Base-by-base conservation (phyloP, 2,329 filamentous ascomycete genomes). In the Sclerotinia subarctica region DNA sequence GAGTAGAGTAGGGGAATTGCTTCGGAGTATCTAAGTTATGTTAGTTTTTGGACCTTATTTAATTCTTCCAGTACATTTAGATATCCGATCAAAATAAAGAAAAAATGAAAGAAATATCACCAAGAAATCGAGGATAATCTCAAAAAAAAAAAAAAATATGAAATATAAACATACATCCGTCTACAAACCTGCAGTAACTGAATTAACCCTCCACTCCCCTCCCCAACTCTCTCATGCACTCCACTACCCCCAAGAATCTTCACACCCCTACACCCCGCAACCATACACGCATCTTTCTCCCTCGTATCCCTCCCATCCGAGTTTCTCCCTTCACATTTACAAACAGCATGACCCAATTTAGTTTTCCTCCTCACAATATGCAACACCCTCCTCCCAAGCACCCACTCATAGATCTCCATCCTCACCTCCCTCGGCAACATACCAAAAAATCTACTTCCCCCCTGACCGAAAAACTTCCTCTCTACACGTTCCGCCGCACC, bases 1-100 rank as follows among this genome's bases (percentile, higher is more conserved):
- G 65, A 68, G 59, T 75, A 75, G n/a, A 75, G 69, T 5, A 74
- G 62, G 19, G 67, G 24, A 19, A 74, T 69, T 58, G 72, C 72
- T 46, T 74, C 71, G 10, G 69, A 60, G 32, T 75, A 75, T 47
- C 74, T 75, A 51, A 13, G 8, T 1, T 32, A 19, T 49, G 21
- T 49, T 62, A 35, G 21, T 26, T 62, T 26, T 11, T 49, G 26
- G 26, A 26, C 1, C 19, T 47, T 46, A 15, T n/a, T 6, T 32
- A 19, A n/a, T 32, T 47, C 21, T 59, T 47, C 3, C 38, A 26
- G 29, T 24, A 10, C 19, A 29, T 21, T 42, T 13, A 2, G 19
- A 42, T 29, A 26, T 15, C 10, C 15, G 5, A 65, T 8, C 17
- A 11, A 15, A 56, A 5, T 19, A 26, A 49, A 24, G 10, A 47